Base-by-base conservation (phyloP, 352 stramenopile genomes). In the Globisporangium nunn region DNA sequence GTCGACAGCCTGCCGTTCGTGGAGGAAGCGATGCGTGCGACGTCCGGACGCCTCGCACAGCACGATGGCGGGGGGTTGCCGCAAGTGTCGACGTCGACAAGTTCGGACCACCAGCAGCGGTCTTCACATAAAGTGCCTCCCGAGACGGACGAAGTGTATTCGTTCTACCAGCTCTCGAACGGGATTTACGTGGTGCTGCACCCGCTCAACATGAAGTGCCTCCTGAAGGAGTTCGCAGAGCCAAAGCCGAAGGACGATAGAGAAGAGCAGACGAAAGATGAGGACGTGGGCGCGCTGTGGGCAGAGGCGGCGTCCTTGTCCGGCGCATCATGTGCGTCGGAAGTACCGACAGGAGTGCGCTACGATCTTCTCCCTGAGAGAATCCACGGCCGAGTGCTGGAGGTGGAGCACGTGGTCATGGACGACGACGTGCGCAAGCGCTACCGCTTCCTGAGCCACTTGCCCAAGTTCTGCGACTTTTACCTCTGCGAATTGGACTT, bases 181-280 rank as follows among this genome's bases (percentile, higher is more conserved):
- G 88, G 88, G 7, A 90, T 86, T 52, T 91, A 91, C 50, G 88
- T 92, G n/a, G 75, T 96, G 55, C 66, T 96, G 12, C 88, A 96
- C 56, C 82, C 88, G 15, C 68, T 96, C 30, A 95, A 90, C 56
- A 92, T 96, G 85, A 88, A 92, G 50, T 94, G 85, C 55, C 56
- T 96, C 50, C 58, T 91, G 33, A 89, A 85, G 45, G 87, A 96
- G 51, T 88, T 75, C 46, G 68, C 72, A 1, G 59, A 83, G 43
- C 63, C 69, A n/a, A 62, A 73, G 37, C 23, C 50, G 7, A 52
- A 54, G 17, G 10, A 31, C 0, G 31, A n/a, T n/a, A n/a, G 23
- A n/a, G 44, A 18, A 23, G 54, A 66, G 45, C 23, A 68, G 52
- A 49, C 70, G 18, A 31, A 62, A 43, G 45, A 58, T 11, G 50